Evolutionary conservation across 495 filamentous ascomycete genomes (phyloP), one percentile per base, ranked within the genome.

Genomic region (Aspergillus heteromorphus): DNA sequence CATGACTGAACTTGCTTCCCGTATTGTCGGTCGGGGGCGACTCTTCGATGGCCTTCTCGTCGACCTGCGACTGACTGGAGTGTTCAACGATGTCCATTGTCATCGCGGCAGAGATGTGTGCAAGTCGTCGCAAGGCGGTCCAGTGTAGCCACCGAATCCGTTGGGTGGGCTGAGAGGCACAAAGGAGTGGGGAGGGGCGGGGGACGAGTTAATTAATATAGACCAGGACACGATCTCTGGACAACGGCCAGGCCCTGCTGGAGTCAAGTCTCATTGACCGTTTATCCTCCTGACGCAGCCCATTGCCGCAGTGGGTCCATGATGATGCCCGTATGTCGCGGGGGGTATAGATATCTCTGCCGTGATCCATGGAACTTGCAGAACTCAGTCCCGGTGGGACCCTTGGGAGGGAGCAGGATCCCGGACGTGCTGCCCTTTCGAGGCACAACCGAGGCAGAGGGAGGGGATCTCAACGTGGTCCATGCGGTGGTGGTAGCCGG

Each of bases 401-500:
- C 4, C 25, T 1, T 1, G 19, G 36, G 16, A n/a, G 18, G 17
- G 2, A 29, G n/a, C 20, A 27, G 45, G 36, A 53, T 10, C 45
- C 20, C 51, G 51, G 54, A 40, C 7, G 11, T 49, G 31, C 36
- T 49, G 30, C 36, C 48, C 16, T 19, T 45, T 18, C 54, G 17
- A 59, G 59, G 61, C 62, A 62, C 57, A 67, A 55, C 70, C 68
- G 70, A 71, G 68, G 70, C 57, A 57, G 45, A 14, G 48, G 48
- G 58, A 13, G 48, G 11, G 25, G 40, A 41, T 51, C 30, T 54
- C 19, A 23, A 45, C 45, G 25, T 48, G 38, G 42, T 52, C 31
- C 19, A 29, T 21, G 36, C 16, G 29, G 40, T n/a, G 25, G n/a
- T 20, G 19, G 29, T 48, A 54, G 36, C 56, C 56, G 56, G 47